Base-by-base conservation (phyloP, 31 red algal species). In the Odonthalia washingtoniensis region DNA sequence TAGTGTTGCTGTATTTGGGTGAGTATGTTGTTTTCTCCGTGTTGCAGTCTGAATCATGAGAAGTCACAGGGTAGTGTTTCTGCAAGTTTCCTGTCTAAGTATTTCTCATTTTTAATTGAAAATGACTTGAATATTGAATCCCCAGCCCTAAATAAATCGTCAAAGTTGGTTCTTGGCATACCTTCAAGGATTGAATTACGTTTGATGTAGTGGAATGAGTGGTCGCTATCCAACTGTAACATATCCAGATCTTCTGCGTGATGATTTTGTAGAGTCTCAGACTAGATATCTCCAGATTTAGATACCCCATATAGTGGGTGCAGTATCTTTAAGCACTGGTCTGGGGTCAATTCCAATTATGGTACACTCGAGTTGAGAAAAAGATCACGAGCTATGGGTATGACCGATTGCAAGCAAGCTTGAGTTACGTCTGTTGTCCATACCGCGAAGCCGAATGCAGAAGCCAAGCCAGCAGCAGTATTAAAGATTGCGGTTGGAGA, bases 361-460 rank as follows among this genome's bases (percentile, higher is more conserved):
- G n/a, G n/a, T n/a, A n/a, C n/a, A n/a, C n/a, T n/a, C n/a, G n/a
- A n/a, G n/a, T n/a, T n/a, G n/a, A n/a, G n/a, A n/a, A n/a, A n/a
- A n/a, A n/a, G n/a, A n/a, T n/a, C n/a, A n/a, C n/a, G n/a, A n/a
- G n/a, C n/a, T n/a, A n/a, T n/a, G 14, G 30, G 75, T 49, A 85
- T 64, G 4, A 27, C 65, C 3, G 65, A 74, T 38, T 92, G 43
- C 46, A 92, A 65, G 34, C 85, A 92, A 1, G 89, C 89, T 40
- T 86, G 33, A 34, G 46, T 35, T 4, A 86, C 81, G 49, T 92
- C 89, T 17, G 73, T 1, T 34, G 73, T 84, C 70, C 88, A 83
- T 30, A 90, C 9, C 0, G 70, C 0, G 40, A 83, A 91, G 17
- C 72, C 49, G 32, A 46, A 27, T 24, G 75, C 46, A 38, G 46